Conservation (phyloP, 2,329 filamentous ascomycete genomes). For the Neofusicoccum ribis region DNA sequence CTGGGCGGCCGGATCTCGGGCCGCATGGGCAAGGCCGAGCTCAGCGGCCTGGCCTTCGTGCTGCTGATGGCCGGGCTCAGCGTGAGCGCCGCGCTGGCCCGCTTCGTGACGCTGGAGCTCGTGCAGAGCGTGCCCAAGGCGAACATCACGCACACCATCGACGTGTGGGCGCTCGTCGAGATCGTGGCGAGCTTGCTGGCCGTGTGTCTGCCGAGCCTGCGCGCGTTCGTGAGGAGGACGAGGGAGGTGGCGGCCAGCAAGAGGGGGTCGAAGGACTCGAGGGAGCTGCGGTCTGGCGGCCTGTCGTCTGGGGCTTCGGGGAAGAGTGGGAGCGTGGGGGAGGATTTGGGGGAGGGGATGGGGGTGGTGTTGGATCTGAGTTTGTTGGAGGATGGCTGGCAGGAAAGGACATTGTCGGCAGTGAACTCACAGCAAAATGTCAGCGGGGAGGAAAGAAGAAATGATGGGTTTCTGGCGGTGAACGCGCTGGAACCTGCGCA, state of each 20-base stretch:
- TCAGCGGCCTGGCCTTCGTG: slow-evolving; percentile 29
- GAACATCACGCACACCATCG: slow-evolving; percentile 35
- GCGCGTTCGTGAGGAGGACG: slow-evolving; percentile 27
- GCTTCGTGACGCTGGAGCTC: slow-evolving; percentile 31
- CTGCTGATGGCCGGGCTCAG: slow-evolving; percentile 31
- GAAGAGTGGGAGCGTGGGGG: not conserved
- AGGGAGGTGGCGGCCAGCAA: slow-evolving; percentile 6
- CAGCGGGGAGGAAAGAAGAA: no score
- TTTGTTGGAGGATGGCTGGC: not conserved
- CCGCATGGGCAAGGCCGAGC: slow-evolving; percentile 22
- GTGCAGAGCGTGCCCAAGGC: slow-evolving; percentile 28
- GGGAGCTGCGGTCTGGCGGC: not conserved
- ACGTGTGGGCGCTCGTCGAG: slow-evolving; percentile 35
- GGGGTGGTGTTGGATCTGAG: not conserved
- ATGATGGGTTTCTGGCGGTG: no score
- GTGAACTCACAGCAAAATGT: no score
- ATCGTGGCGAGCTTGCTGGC: slow-evolving; percentile 32
- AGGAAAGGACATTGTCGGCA: no score
- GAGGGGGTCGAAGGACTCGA: not conserved
- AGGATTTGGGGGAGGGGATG: not conserved
- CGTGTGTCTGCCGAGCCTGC: slow-evolving; percentile 29
- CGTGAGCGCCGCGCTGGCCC: slow-evolving; percentile 29
- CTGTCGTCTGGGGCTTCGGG: not conserved
- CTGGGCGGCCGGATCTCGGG: not conserved
- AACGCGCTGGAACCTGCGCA: no score